Evolutionary conservation across 805 yeast species (phyloP), one percentile per base, ranked within the genome.

Genomic region (Saturnispora ahearnii): DNA sequence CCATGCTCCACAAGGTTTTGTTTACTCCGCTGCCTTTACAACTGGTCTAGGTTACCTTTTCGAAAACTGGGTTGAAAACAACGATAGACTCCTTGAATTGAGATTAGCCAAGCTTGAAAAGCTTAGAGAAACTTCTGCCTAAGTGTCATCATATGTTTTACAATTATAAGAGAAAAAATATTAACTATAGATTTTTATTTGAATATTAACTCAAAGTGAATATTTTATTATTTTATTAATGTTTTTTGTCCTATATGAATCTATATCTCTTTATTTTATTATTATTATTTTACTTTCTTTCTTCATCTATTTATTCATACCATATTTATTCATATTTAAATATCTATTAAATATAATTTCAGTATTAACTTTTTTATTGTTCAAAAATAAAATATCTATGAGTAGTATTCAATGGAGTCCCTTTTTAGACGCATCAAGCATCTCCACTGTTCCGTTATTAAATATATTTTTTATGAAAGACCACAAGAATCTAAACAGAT

Each of bases 1-100:
- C 5, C 60, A 61, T 51, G 62, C 65, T 47, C 74, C 72, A 44
- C 47, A 64, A 51, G 77, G 74, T 15, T 73, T 69, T 51, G 64
- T 67, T 4, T 66, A 64, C 50, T 72, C 76, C 15, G 76, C 71
- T n/a, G 73, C 66, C 5, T 61, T 69, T 51, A 72, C 76, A 71
- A 65, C 69, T 4, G 73, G 66, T 2, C 47, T 72, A 31, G 77
- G 77, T 0, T 71, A 71, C 51, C 53, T 53, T 3, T 71, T 69
- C 55, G 65, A 69, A 52, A 49, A 59, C 40, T 61, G 71, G 64
- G 69, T 64, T 41, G 73, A 70, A 29, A 59, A 59, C 13, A 72
- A 71, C 52, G 71, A 72, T 49, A 55, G 56, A 30, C 55, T 73
- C 31, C 56, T 72, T 31, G 72, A 70, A 15, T 54, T 57, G 37